Evolutionary conservation across 2,329 filamentous ascomycete genomes (phyloP).

Genomic region (Moelleriella libera): DNA sequence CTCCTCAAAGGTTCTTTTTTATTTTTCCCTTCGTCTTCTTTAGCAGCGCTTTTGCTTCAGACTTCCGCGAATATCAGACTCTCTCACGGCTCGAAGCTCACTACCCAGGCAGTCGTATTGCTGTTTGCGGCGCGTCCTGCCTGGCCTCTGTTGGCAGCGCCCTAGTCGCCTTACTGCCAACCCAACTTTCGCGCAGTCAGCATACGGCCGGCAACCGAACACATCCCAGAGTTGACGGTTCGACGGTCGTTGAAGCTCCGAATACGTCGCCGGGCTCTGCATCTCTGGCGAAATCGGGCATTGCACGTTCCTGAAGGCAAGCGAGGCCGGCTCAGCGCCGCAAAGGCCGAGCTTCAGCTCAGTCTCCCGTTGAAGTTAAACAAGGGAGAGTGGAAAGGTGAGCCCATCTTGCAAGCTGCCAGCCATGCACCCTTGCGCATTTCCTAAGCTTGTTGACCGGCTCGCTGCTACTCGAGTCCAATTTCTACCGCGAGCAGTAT

Average conservation of each 20-base stretch:
- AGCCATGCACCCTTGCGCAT: not conserved
- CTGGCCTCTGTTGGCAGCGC: conserved; percentile 2
- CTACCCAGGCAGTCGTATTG: not conserved
- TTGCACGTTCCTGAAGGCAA: conserved; percentile 1
- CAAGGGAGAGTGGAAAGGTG: conserved; percentile 3
- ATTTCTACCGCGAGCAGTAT: not conserved
- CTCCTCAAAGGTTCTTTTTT: not conserved
- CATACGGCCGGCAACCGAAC: not conserved
- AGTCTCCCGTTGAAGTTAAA: conserved; percentile 18
- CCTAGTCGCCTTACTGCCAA: conserved; percentile 1
- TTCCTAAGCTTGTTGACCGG: not conserved
- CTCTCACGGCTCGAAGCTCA: not conserved
- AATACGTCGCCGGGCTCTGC: not conserved
- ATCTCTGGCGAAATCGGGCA: conserved; percentile 1
- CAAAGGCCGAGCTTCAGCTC: not conserved
- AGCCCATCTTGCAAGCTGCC: not conserved
- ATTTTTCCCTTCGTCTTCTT: not conserved
- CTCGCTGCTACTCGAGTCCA: not conserved
- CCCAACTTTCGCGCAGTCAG: conserved; percentile 1
- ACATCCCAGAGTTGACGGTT: conserved; percentile 5
- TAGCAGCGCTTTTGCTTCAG: not conserved
- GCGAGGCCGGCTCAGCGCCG: not conserved
- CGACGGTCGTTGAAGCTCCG: conserved; percentile 1
- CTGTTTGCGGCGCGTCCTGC: conserved; percentile 4
- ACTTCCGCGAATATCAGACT: not conserved